Conservation (phyloP, 192 early-diverging fungal genomes). For the Martensiomyces pterosporus region DNA sequence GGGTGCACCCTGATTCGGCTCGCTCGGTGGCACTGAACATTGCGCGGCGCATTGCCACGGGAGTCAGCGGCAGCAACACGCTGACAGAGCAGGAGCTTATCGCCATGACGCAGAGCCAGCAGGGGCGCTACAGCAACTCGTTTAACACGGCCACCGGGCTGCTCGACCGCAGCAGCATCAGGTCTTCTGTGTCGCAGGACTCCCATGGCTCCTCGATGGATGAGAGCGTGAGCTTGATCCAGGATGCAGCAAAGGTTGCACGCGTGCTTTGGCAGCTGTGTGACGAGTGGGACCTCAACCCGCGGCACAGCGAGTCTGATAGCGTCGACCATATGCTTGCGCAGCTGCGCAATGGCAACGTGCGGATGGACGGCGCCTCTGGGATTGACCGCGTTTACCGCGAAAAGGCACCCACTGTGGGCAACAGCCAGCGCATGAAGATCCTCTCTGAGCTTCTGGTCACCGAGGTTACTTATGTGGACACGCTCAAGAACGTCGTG, state of each 20-base stretch:
- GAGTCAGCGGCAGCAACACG: slow-evolving; percentile 6
- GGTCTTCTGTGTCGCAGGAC: slow-evolving; percentile 22
- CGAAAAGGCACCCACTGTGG: slow-evolving; percentile 18
- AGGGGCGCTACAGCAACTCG: slow-evolving; percentile 5
- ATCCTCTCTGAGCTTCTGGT: slow-evolving; percentile 77
- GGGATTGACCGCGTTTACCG: slow-evolving; percentile 24
- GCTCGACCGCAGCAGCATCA: slow-evolving; percentile 10
- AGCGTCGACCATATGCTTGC: slow-evolving; percentile 21
- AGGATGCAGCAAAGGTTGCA: slow-evolving; percentile 25
- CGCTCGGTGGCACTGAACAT: slow-evolving; percentile 8
- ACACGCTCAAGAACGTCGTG: slow-evolving; percentile 68
- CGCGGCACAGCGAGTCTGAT: slow-evolving; percentile 21
- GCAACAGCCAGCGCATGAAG: slow-evolving; percentile 53
- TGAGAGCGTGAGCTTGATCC: slow-evolving; percentile 12
- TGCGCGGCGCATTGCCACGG: slow-evolving; percentile 8
- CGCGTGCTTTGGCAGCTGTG: slow-evolving; percentile 42
- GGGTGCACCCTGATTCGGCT: slow-evolving; percentile 1
- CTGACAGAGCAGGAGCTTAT: slow-evolving; percentile 1
- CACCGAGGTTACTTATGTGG: slow-evolving; percentile 86
- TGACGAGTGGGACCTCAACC: slow-evolving; percentile 51
- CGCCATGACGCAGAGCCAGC: neutral
- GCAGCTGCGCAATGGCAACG: slow-evolving; percentile 15
- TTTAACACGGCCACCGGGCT: neutral
- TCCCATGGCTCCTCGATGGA: slow-evolving; percentile 24
- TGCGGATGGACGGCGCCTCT: slow-evolving; percentile 16